phyloP scores from a whole-genome alignment of 1,139 yeast genomes.

The Debaryomycetaceae sp. region DNA sequence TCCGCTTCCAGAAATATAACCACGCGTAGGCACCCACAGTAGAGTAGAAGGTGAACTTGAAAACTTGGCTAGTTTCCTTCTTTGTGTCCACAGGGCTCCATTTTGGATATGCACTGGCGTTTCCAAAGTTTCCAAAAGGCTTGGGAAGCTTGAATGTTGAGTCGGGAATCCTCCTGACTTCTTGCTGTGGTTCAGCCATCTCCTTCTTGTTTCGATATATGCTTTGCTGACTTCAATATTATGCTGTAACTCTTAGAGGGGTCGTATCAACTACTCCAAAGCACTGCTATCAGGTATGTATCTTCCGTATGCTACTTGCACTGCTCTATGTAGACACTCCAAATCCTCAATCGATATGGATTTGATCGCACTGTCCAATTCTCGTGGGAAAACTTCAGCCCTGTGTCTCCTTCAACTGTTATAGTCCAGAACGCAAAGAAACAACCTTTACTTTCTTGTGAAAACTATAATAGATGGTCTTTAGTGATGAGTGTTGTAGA shows the following conservation, averaged over 20 bases:
- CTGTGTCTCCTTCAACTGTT: no score
- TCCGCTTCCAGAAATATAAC: constrained; percentile 47
- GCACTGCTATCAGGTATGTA: no score
- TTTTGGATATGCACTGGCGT: constrained; percentile 41
- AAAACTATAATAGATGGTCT: background rate
- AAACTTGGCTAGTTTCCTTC: constrained; percentile 38
- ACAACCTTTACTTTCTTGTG: background rate
- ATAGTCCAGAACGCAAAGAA: no score
- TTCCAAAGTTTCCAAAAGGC: constrained; percentile 40
- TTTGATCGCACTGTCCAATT: background rate
- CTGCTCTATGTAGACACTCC: no score
- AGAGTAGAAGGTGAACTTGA: constrained; percentile 41
- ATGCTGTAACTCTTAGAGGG: no score
- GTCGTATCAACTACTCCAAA: no score
- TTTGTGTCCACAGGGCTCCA: constrained; percentile 46
- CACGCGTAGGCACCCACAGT: constrained; percentile 49
- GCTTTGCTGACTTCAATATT: no score
- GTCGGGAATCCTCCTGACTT: constrained; percentile 24
- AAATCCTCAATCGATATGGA: background rate
- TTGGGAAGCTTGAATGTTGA: constrained; percentile 42
- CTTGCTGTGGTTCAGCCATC: constrained; percentile 10
- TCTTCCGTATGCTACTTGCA: no score
- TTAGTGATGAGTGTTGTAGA: background rate
- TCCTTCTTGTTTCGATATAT: background rate
- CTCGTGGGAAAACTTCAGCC: no score